phyloP scores from a whole-genome alignment of 257 asterid species.

The Cynanchum wilfordii region DNA sequence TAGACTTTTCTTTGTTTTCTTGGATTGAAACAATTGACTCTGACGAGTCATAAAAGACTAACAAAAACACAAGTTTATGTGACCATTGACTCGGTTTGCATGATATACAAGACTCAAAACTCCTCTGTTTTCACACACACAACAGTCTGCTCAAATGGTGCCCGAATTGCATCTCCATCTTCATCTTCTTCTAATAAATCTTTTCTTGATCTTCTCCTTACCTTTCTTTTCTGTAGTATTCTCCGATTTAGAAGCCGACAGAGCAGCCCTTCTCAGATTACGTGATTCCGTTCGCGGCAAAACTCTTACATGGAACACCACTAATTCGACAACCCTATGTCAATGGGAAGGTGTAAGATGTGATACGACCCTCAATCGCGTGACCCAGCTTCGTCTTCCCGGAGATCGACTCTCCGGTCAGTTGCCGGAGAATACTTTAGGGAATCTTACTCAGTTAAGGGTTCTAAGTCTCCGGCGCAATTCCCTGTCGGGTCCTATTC shows the following conservation, averaged over 20 bases:
- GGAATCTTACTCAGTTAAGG: slow-evolving; percentile 42
- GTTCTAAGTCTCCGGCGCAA: slow-evolving; percentile 58
- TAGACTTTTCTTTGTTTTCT: neutral
- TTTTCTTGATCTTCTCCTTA: neutral
- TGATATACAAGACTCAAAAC: neutral
- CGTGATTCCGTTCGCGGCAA: slow-evolving; percentile 37
- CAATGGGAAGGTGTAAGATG: slow-evolving; percentile 54
- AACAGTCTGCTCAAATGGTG: neutral
- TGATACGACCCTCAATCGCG: slow-evolving; percentile 26
- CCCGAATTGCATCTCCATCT: neutral
- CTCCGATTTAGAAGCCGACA: slow-evolving; percentile 40
- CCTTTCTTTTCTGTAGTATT: neutral
- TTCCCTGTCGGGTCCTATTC: slow-evolving; percentile 46
- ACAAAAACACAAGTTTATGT: neutral
- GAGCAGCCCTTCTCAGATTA: slow-evolving; percentile 46
- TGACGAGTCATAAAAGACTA: neutral
- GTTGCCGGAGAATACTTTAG: slow-evolving; percentile 36
- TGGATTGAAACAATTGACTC: neutral
- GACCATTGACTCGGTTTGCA: neutral
- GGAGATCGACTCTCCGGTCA: slow-evolving; percentile 40
- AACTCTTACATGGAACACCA: slow-evolving; percentile 45
- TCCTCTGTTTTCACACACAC: neutral
- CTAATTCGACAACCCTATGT: slow-evolving; percentile 32
- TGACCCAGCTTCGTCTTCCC: slow-evolving; percentile 46
- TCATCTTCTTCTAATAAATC: neutral